phyloP scores from a whole-genome alignment of 2,329 filamentous ascomycete genomes.

The Fusarium coffeatum region DNA sequence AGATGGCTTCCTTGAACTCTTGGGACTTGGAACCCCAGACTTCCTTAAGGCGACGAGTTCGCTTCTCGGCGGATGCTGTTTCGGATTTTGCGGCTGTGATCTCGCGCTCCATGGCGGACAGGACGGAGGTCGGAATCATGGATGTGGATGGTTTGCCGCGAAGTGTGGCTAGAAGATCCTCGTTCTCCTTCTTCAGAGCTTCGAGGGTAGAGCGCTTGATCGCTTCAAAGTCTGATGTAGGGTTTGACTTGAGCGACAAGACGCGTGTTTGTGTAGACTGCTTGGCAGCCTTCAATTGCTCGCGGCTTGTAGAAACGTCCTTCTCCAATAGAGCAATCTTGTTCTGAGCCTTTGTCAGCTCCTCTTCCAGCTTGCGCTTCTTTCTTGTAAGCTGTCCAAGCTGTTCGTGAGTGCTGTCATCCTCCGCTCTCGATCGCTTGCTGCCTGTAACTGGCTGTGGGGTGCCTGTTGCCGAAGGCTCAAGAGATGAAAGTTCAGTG shows the following conservation, averaged over 20 bases:
- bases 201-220: slow-evolving; percentile 84
- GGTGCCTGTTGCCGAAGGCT: slow-evolving; percentile 56
- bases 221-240: slow-evolving; percentile 85
- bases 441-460: slow-evolving; percentile 60
- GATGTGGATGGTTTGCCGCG: slow-evolving; percentile 61
- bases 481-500: slow-evolving; percentile 75
- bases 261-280: slow-evolving; percentile 82
- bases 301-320: slow-evolving; percentile 77
- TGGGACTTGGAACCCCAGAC: slow-evolving; percentile 91
- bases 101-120: slow-evolving; percentile 80
- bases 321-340: slow-evolving; percentile 77
- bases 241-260: slow-evolving; percentile 89
- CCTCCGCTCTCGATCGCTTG: slow-evolving; percentile 74
- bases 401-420: slow-evolving; percentile 74
- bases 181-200: slow-evolving; percentile 84
- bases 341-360: slow-evolving; percentile 76
- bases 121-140: slow-evolving; percentile 79
- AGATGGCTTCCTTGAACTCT: slow-evolving; percentile 96
- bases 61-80: slow-evolving; percentile 81
- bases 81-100: slow-evolving; percentile 77
- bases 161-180: slow-evolving; percentile 81
- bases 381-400: slow-evolving; percentile 88
- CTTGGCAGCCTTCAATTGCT: slow-evolving; percentile 76
- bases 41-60: slow-evolving; percentile 85
- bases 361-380: slow-evolving; percentile 85